A percentile compares a stretch with the other conserved stretches of the same genome.
Evolutionary conservation across 768 basidiomycete species (phyloP).

Genomic region (Lactarius vividus): DNA sequence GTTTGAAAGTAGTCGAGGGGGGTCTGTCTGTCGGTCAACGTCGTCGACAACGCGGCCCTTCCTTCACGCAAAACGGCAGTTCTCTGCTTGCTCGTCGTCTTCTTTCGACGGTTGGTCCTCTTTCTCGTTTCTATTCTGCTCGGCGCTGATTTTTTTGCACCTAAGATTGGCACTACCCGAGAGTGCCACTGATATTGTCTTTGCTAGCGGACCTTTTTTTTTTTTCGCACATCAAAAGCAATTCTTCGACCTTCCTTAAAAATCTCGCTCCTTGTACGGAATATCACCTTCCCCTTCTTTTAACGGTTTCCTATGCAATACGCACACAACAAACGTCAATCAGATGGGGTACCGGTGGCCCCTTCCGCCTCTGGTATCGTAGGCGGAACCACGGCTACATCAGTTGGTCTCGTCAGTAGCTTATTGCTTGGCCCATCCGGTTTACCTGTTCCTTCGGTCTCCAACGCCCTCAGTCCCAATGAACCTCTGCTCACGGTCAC

Average conservation of each 20-base stretch:
- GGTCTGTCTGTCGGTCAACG: background rate
- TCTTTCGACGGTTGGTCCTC: constrained; percentile 6
- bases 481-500: background rate
- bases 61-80: background rate
- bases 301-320: constrained; percentile 9
- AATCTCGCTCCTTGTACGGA: constrained; percentile 17
- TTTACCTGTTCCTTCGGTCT: background rate
- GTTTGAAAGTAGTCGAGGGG: background rate
- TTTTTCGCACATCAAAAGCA: constrained; percentile 4
- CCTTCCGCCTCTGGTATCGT: constrained; percentile 16
- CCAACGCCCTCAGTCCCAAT: background rate
- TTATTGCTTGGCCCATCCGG: constrained; percentile 11
- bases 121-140: background rate
- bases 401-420: background rate
- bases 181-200: background rate
- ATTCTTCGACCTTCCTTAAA: constrained; percentile 13
- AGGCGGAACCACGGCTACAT: background rate
- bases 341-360: too few relatives aligned
- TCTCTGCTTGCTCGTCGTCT: background rate
- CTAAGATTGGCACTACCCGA: background rate
- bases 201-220: constrained; percentile 3
- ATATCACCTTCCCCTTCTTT: background rate
- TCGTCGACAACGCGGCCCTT: constrained; percentile 6
- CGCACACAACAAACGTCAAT: constrained; percentile 16
- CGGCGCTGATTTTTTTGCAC: background rate